Percentiles rank a stretch among this genome's conserved stretches.
phyloP scores from a whole-genome alignment of 2,329 filamentous ascomycete species.

The Mollisiaceae sp. region DNA sequence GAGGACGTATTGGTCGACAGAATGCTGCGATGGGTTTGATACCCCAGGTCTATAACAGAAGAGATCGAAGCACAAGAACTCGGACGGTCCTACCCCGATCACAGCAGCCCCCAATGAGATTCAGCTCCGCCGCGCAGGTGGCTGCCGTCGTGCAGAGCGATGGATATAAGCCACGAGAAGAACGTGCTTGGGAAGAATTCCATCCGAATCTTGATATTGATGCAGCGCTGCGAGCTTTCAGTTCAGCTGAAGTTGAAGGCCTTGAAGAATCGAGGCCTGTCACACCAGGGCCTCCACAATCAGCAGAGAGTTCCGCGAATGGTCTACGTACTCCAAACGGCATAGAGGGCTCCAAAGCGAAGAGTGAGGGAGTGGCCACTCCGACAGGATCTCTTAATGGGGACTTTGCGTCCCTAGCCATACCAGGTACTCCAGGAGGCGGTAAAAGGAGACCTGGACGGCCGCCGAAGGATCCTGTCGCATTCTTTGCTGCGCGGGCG shows the following conservation, averaged over 20 bases:
- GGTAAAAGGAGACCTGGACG: constrained; percentile 66
- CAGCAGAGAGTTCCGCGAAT: constrained; percentile 45
- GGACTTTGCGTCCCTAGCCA: constrained; percentile 34
- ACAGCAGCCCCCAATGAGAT: constrained; percentile 52
- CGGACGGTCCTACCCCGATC: constrained; percentile 56
- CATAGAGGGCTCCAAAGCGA: constrained; percentile 32
- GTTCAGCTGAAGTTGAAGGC: constrained; percentile 85
- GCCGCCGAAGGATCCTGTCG: constrained; percentile 65
- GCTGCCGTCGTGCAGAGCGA: constrained; percentile 90
- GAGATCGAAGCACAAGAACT: constrained; percentile 61
- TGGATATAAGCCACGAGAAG: constrained; percentile 96
- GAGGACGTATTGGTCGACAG: constrained; percentile 57
- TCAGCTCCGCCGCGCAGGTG: constrained; percentile 66
- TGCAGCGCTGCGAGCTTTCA: constrained; percentile 76
- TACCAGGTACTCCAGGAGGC: constrained; percentile 46
- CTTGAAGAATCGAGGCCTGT: constrained; percentile 54
- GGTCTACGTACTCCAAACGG: constrained; percentile 32
- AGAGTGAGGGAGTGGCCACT: constrained; percentile 35
- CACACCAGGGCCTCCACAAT: constrained; percentile 46
- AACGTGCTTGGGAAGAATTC: constrained; percentile 97
- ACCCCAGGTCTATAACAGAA: constrained; percentile 52
- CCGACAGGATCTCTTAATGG: constrained; percentile 34
- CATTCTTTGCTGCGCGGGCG: constrained; percentile 52
- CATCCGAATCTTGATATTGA: constrained; percentile 95
- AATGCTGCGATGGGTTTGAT: constrained; percentile 52